Conservation (phyloP, 371 early-diverging fungal species). For the Mortierella sp. region DNA sequence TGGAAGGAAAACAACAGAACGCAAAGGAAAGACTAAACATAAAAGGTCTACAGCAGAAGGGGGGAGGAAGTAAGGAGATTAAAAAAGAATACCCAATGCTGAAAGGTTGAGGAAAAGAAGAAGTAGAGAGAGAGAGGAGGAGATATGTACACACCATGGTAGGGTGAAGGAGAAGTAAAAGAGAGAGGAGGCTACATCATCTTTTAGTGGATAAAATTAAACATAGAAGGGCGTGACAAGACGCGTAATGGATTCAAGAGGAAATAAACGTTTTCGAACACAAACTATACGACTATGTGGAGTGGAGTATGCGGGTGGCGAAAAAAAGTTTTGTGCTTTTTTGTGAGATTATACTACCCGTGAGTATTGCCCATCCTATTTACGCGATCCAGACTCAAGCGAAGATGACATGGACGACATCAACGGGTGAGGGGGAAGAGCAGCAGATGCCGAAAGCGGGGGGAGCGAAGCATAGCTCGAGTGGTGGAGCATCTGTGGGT, state of each 20-base stretch:
- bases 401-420: conserved; percentile 43
- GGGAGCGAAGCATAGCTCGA: background rate
- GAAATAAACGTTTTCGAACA: background rate
- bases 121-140: background rate
- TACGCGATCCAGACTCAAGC: conserved; percentile 29
- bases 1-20: background rate
- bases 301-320: background rate
- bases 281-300: background rate
- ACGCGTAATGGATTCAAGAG: background rate
- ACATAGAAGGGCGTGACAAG: background rate
- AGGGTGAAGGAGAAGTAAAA: background rate
- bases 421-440: conserved; percentile 47
- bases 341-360: conserved; percentile 6
- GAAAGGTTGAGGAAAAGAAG: background rate
- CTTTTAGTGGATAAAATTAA: background rate
- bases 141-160: background rate
- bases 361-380: background rate
- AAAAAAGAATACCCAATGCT: background rate
- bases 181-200: background rate
- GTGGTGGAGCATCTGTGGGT: conserved; percentile 19
- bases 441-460: conserved; percentile 20
- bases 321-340: background rate
- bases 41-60: background rate
- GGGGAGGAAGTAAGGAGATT: background rate
- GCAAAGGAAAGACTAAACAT: background rate